These are phyloP conservation scores for Wallacemonas sp. DNA, from an alignment of 208 protist species.

Conservation along the genomic window DNA sequence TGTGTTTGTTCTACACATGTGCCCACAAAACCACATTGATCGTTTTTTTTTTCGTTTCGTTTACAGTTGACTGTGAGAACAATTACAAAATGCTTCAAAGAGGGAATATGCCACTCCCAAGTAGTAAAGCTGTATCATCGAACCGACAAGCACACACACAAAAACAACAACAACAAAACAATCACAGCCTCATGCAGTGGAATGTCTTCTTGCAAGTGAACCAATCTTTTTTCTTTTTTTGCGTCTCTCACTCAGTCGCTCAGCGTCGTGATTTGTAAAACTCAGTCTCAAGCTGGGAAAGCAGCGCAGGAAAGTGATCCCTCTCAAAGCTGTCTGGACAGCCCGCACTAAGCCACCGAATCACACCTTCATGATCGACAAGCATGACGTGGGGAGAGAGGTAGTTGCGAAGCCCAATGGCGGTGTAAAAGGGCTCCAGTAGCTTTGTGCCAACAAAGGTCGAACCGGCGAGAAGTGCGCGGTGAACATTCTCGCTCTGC, in stretches of 20 bases:
- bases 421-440: slow-evolving; percentile 69
- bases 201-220: too few species aligned
- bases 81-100: not conserved
- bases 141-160: too few species aligned
- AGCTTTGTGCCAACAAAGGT: slow-evolving; percentile 81
- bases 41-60: slow-evolving; percentile 18
- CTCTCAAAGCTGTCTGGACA: slow-evolving; percentile 77
- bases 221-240: not conserved
- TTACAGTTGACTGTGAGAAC: slow-evolving; percentile 11
- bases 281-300: slow-evolving; percentile 77
- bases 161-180: too few species aligned
- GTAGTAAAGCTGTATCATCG: too few species aligned
- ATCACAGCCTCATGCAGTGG: not conserved
- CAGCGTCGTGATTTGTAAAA: slow-evolving; percentile 43
- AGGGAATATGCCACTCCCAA: too few species aligned
- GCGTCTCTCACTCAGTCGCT: slow-evolving; percentile 6
- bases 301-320: slow-evolving; percentile 53
- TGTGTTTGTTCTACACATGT: too few species aligned
- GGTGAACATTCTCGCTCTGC: slow-evolving; percentile 22
- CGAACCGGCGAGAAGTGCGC: slow-evolving; percentile 49
- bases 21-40: too few species aligned
- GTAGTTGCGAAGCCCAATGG: slow-evolving; percentile 81
- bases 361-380: slow-evolving; percentile 76
- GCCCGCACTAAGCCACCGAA: slow-evolving; percentile 83
- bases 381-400: slow-evolving; percentile 80